A percentile compares a stretch with the other conserved stretches of the same genome.
phyloP scores from a whole-genome alignment of 1,139 yeast genomes.

The Cylindricascospora bacillispora region DNA sequence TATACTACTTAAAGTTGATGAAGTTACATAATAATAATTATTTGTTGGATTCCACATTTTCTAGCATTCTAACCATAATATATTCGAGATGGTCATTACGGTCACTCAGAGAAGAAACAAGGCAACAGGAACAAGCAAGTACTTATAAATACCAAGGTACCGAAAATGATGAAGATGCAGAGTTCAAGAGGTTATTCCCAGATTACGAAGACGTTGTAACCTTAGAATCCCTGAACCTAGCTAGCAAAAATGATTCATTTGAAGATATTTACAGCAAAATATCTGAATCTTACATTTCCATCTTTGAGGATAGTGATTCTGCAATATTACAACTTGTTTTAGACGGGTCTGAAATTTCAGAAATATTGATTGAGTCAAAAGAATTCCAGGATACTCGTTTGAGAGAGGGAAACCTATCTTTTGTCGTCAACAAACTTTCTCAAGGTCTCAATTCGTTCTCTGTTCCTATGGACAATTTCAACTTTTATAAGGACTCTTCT shows the following conservation, averaged over 20 bases:
- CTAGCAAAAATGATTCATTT: slow-evolving; percentile 15
- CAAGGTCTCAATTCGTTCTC: slow-evolving; percentile 23
- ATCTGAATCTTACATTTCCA: slow-evolving; percentile 28
- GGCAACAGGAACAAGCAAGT: slow-evolving; percentile 45
- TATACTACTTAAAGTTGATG: slow-evolving; percentile 31
- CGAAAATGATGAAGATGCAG: slow-evolving; percentile 39
- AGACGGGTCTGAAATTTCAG: slow-evolving; percentile 34
- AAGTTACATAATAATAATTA: slow-evolving; percentile 13
- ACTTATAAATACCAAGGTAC: slow-evolving; percentile 50
- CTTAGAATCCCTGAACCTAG: slow-evolving; percentile 27
- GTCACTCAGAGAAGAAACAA: slow-evolving; percentile 51
- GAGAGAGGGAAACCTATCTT: slow-evolving; percentile 30
- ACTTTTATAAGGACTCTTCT: slow-evolving; percentile 61
- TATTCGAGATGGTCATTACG: slow-evolving; percentile 76
- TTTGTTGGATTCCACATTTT: slow-evolving; percentile 23
- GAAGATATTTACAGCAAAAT: slow-evolving; percentile 28
- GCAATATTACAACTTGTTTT: slow-evolving; percentile 26
- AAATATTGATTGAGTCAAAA: slow-evolving; percentile 17
- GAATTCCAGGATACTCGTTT: slow-evolving; percentile 21
- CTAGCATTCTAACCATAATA: slow-evolving; percentile 40
- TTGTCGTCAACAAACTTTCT: slow-evolving; percentile 33
- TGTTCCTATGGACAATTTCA: slow-evolving; percentile 25
- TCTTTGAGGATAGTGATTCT: slow-evolving; percentile 19
- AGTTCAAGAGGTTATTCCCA: slow-evolving; percentile 68
- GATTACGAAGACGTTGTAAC: slow-evolving; percentile 56